phyloP scores from a whole-genome alignment of 2,329 filamentous ascomycete genomes.

The Aureobasidium sp. region DNA sequence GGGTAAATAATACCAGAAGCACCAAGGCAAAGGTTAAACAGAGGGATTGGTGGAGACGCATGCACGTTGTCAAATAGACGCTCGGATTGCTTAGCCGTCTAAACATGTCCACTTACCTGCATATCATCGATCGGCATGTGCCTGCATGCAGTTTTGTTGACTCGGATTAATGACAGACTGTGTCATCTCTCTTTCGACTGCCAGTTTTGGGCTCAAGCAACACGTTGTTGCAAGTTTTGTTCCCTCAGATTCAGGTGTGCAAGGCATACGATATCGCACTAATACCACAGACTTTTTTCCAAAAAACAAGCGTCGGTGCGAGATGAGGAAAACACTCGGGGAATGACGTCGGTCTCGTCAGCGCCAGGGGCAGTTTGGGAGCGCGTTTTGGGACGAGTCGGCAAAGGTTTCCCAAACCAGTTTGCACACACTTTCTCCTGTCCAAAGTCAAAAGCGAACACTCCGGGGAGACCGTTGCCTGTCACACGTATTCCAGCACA shows the following conservation, averaged over 20 bases:
- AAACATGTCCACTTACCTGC: slow-evolving; percentile 3
- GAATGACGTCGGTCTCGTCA: background rate
- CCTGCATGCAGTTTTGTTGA: background rate
- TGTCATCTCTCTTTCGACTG: background rate
- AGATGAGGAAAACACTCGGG: slow-evolving; percentile 1
- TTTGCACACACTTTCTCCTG: background rate
- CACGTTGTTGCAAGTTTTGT: background rate
- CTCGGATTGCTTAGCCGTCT: slow-evolving; percentile 8
- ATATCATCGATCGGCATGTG: slow-evolving; percentile 10
- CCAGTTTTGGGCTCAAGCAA: background rate
- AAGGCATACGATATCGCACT: background rate
- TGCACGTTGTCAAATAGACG: slow-evolving; percentile 11
- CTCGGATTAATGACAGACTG: background rate
- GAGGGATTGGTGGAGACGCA: slow-evolving; percentile 4
- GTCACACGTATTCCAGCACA: background rate
- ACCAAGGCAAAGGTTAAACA: background rate
- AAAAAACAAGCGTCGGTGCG: background rate
- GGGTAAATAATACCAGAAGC: background rate
- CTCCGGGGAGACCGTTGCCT: background rate
- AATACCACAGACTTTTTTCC: background rate
- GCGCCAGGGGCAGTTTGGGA: too few species aligned
- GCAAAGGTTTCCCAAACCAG: background rate
- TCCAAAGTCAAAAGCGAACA: background rate
- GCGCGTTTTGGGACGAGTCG: background rate
- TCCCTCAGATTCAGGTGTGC: background rate